phyloP scores from a whole-genome alignment of 495 filamentous ascomycete genomes.

The Neurospora sp. region DNA sequence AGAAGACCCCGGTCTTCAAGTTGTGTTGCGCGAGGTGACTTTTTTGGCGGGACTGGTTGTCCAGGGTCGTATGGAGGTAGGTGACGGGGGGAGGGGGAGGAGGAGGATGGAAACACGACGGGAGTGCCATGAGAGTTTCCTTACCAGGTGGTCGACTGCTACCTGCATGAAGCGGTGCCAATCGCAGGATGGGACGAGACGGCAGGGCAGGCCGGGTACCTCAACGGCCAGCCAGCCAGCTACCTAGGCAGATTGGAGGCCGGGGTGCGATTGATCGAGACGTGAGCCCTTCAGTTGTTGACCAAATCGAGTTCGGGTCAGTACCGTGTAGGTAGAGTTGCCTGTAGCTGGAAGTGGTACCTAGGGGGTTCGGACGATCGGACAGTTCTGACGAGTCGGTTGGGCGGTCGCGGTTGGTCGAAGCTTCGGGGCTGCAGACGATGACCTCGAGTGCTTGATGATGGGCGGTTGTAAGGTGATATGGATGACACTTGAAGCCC shows the following conservation, averaged over 20 bases:
- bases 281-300: background rate
- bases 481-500: background rate
- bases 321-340: background rate
- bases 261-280: background rate
- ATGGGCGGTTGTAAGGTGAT: background rate
- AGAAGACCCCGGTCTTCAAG: background rate
- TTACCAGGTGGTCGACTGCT: conserved; percentile 2
- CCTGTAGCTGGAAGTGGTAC: background rate
- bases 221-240: background rate
- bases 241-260: background rate
- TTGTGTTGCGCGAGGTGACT: background rate
- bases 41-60: background rate
- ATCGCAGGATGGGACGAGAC: conserved; percentile 2
- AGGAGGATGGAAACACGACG: background rate
- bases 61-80: background rate
- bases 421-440: background rate
- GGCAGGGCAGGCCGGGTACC: conserved; percentile 2
- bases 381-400: background rate
- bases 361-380: background rate
- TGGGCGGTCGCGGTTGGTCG: background rate
- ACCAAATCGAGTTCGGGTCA: background rate
- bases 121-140: conserved; percentile 2
- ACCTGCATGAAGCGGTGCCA: conserved; percentile 13
- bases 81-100: background rate
- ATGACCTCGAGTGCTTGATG: background rate